Conservation (phyloP, 2,329 filamentous ascomycete species). For the Colletotrichum sp. region DNA sequence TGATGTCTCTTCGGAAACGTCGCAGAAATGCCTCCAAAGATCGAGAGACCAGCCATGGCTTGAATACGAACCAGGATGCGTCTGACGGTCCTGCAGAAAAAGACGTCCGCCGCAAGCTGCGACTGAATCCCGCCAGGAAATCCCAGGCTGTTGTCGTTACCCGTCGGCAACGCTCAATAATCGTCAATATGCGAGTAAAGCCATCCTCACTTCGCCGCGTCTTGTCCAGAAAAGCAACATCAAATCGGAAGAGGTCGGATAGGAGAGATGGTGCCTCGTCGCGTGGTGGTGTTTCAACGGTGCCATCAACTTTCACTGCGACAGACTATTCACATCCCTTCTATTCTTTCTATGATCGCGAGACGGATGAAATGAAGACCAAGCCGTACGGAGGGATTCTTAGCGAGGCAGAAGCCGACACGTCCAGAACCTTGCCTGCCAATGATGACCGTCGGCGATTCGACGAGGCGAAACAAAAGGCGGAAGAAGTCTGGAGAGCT, state of each 20-base stretch:
- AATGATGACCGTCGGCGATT: slow-evolving; percentile 84
- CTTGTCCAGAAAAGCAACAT: slow-evolving; percentile 54
- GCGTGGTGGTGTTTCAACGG: slow-evolving; percentile 27
- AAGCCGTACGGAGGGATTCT: slow-evolving; percentile 97
- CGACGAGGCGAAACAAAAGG: slow-evolving; percentile 86
- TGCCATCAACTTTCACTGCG: slow-evolving; percentile 38
- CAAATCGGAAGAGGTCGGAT: slow-evolving; percentile 56
- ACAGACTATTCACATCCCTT: slow-evolving; percentile 75
- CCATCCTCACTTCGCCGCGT: slow-evolving; percentile 66
- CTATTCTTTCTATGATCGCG: slow-evolving; percentile 87
- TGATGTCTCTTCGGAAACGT: slow-evolving; percentile 58
- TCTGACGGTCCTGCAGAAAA: slow-evolving; percentile 32
- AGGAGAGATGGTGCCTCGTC: slow-evolving; percentile 35
- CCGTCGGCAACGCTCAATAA: slow-evolving; percentile 34
- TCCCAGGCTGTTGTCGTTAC: slow-evolving; percentile 44
- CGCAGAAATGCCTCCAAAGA: slow-evolving; percentile 54
- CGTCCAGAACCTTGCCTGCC: slow-evolving; percentile 83
- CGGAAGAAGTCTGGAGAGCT: slow-evolving; percentile 89
- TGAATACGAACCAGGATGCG: slow-evolving; percentile 36
- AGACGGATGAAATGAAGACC: slow-evolving; percentile 85
- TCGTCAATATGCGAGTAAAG: slow-evolving; percentile 65
- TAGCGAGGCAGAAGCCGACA: slow-evolving; percentile 88
- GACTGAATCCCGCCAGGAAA: slow-evolving; percentile 52
- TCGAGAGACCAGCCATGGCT: slow-evolving; percentile 34
- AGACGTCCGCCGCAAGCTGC: slow-evolving; percentile 61